Evolutionary conservation across 2,329 filamentous ascomycete genomes (phyloP).

Genomic region (Microthyrium microscopicum): DNA sequence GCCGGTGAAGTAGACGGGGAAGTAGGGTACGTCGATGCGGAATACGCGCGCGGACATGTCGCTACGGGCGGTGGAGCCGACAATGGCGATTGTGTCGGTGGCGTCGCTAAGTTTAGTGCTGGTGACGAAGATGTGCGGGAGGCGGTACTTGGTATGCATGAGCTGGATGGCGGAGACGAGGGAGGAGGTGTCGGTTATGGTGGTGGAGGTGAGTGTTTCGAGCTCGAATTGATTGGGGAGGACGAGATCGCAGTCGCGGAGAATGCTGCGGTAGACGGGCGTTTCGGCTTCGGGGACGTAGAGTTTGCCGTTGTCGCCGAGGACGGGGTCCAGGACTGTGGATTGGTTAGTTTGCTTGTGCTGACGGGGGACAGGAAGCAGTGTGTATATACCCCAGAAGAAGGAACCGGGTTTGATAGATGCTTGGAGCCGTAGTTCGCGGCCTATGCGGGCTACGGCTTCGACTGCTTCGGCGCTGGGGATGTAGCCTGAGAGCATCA

Average conservation of each 20-base stretch:
- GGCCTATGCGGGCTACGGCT: conserved; percentile 68
- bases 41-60: conserved; percentile 62
- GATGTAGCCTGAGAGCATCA: conserved; percentile 89
- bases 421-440: conserved; percentile 56
- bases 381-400: conserved; percentile 53
- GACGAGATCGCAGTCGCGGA: conserved; percentile 75
- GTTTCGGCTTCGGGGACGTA: conserved; percentile 89
- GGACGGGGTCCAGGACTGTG: conserved; percentile 79
- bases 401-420: conserved; percentile 53
- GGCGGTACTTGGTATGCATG: conserved; percentile 56
- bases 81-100: conserved; percentile 38
- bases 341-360: neutral
- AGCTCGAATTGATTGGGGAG: conserved; percentile 95
- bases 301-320: conserved; percentile 86
- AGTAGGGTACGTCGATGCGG: conserved; percentile 67
- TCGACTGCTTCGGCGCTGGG: conserved; percentile 73
- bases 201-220: conserved; percentile 72
- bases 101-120: conserved; percentile 51
- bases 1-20: conserved; percentile 89
- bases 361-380: neutral
- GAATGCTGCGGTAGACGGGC: conserved; percentile 68
- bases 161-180: conserved; percentile 58
- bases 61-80: conserved; percentile 58
- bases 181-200: conserved; percentile 58
- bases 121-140: conserved; percentile 87